A percentile compares a stretch with the other conserved stretches of the same genome.
These are phyloP conservation scores for Solanum hybrid DNA, from an alignment of 305 asterid species.

Conservation along the genomic window DNA sequence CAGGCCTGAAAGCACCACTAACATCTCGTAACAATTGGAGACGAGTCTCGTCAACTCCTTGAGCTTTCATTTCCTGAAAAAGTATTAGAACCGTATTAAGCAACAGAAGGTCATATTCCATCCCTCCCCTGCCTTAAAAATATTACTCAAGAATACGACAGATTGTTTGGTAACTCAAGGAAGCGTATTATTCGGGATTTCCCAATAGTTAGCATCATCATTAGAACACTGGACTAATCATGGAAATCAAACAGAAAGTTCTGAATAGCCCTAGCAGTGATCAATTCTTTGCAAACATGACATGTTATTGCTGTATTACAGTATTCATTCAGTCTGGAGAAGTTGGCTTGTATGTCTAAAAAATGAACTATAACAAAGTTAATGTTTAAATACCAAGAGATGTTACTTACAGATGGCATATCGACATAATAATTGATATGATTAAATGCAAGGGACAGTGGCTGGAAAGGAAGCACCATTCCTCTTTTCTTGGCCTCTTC, in stretches of 20 bases:
- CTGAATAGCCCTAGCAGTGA: neutral
- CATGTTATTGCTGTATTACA: too few relatives aligned
- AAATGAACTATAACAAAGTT: neutral
- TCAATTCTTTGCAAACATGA: too few relatives aligned
- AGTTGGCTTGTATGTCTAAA: neutral
- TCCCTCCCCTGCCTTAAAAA: neutral
- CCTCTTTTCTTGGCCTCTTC: slow-evolving; percentile 40
- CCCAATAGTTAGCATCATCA: neutral
- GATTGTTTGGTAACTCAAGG: neutral
- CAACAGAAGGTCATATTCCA: neutral
- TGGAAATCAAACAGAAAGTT: neutral
- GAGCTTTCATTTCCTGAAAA: slow-evolving; percentile 71
- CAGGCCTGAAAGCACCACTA: slow-evolving; percentile 91
- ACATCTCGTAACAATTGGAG: slow-evolving; percentile 74
- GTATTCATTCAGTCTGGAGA: too few relatives aligned
- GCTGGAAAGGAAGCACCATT: slow-evolving; percentile 92
- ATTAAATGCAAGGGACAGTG: slow-evolving; percentile 69
- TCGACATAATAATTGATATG: slow-evolving; percentile 83
- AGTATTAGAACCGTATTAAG: neutral
- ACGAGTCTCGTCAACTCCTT: slow-evolving; percentile 62
- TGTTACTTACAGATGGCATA: slow-evolving; percentile 82
- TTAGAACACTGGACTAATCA: neutral
- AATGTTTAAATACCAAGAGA: neutral
- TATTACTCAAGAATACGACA: neutral
- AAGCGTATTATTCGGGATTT: neutral